Percentiles rank a stretch among this genome's conserved stretches.
These are phyloP conservation scores for Ruellia speciosa DNA, from an alignment of 305 asterid species.

Conservation along the genomic window DNA sequence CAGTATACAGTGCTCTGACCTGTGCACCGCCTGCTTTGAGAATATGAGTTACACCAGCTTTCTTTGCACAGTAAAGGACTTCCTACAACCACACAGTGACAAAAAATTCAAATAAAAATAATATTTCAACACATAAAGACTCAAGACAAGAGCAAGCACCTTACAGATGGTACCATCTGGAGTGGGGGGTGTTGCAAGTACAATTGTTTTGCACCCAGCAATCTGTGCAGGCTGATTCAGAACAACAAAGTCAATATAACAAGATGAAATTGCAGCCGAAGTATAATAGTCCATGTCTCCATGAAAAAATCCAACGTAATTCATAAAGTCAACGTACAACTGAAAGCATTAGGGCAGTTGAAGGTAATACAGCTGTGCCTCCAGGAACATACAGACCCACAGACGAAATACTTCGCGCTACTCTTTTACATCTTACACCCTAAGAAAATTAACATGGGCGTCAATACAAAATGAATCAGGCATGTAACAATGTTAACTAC, in stretches of 20 bases:
- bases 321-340: conserved; percentile 55
- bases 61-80: conserved; percentile 91
- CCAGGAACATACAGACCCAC: conserved; percentile 99
- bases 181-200: conserved; percentile 90
- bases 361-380: conserved; percentile 97
- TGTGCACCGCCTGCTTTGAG: conserved; percentile 98
- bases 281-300: conserved; percentile 11
- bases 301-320: conserved; percentile 13
- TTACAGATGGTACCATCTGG: conserved; percentile 82
- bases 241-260: conserved; percentile 22
- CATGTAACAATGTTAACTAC: conserved; percentile 7
- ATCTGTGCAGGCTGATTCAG: conserved; percentile 88
- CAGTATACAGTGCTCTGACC: conserved; percentile 33
- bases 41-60: conserved; percentile 94
- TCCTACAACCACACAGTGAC: conserved; percentile 42
- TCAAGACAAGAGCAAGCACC: conserved; percentile 36
- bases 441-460: conserved; percentile 24
- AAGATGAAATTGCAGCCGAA: conserved; percentile 15
- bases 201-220: conserved; percentile 91
- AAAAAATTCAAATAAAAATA: conserved; percentile 20
- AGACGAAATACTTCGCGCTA: conserved; percentile 76
- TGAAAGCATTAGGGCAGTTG: conserved; percentile 97
- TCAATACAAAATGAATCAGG: conserved; percentile 21
- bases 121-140: conserved; percentile 17
- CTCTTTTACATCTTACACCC: conserved; percentile 98